phyloP scores from a whole-genome alignment of 2,329 filamentous ascomycete genomes.

The Diaporthe helianthi region DNA sequence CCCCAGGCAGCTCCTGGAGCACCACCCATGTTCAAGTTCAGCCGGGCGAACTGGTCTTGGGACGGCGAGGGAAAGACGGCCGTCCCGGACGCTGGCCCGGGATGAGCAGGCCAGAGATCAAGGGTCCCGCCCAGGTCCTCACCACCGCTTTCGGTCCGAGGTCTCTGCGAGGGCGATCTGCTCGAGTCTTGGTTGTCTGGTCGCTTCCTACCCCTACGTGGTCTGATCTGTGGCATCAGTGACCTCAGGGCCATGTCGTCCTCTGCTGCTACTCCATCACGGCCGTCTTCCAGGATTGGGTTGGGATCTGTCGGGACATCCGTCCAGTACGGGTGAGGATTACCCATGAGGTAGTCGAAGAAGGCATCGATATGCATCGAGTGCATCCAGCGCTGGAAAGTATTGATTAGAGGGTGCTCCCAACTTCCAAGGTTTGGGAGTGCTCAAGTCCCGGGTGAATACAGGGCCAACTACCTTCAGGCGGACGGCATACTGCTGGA shows the following conservation, averaged over 20 bases:
- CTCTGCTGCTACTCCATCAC: conserved; percentile 84
- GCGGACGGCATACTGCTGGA: conserved; percentile 92
- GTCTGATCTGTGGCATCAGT: conserved; percentile 77
- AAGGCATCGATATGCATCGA: conserved; percentile 96
- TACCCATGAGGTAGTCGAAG: conserved; percentile 86
- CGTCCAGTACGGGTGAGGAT: conserved; percentile 80
- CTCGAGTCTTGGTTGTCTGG: conserved; percentile 65
- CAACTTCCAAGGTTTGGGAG: too few relatives aligned
- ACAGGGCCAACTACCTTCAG: conserved; percentile 73
- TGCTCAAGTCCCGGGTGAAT: not conserved
- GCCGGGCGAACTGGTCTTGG: conserved; percentile 46
- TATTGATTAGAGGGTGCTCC: conserved; percentile 26
- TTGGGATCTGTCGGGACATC: conserved; percentile 72
- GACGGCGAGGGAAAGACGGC: conserved; percentile 46
- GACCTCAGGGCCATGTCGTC: conserved; percentile 89
- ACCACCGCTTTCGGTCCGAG: conserved; percentile 51
- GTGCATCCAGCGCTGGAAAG: conserved; percentile 84
- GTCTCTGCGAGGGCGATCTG: conserved; percentile 63
- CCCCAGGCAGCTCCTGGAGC: conserved; percentile 52
- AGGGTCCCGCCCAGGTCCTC: conserved; percentile 49
- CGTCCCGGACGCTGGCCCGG: conserved; percentile 46
- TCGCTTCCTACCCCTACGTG: conserved; percentile 67
- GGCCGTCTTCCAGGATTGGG: conserved; percentile 67
- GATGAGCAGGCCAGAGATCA: conserved; percentile 55
- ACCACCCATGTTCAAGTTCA: conserved; percentile 43